Conservation (phyloP, 371 early-diverging fungal genomes). For the Apophysomyces elegans region DNA sequence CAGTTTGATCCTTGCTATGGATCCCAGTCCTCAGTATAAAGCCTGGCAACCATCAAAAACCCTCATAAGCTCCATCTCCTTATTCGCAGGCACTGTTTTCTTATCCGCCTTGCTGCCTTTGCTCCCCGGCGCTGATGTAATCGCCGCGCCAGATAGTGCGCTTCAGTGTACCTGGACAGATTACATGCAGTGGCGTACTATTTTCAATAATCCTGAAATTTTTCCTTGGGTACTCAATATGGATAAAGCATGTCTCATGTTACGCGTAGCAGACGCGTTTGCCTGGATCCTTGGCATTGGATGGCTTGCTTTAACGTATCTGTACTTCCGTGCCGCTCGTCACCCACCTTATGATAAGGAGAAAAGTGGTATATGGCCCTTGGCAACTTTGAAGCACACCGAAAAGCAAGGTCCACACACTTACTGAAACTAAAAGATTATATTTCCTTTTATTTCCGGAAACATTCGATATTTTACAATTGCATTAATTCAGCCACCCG, state of each 20-base stretch:
- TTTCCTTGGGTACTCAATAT: constrained; percentile 48
- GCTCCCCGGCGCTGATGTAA: constrained; percentile 43
- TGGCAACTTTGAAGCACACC: background rate
- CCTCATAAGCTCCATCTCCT: constrained; percentile 26
- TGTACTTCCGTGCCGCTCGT: constrained; percentile 30
- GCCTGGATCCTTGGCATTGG: constrained; percentile 38
- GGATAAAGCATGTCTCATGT: constrained; percentile 40
- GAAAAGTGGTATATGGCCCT: background rate
- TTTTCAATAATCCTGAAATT: constrained; percentile 31
- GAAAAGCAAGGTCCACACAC: background rate
- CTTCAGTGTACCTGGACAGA: constrained; percentile 40
- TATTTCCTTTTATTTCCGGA: too few species aligned
- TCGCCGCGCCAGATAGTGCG: constrained; percentile 35
- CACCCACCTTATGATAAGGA: background rate
- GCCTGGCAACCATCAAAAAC: constrained; percentile 49
- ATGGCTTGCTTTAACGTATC: constrained; percentile 23
- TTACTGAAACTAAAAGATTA: too few species aligned
- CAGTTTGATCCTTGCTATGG: constrained; percentile 37
- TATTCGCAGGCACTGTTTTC: constrained; percentile 28
- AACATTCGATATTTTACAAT: background rate
- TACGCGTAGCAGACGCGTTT: constrained; percentile 36
- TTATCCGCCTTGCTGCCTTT: constrained; percentile 35
- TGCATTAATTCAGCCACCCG: background rate
- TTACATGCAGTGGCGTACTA: constrained; percentile 45
- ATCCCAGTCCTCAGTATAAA: constrained; percentile 38